These are phyloP conservation scores for Glomus cerebriforme DNA, from an alignment of 192 early-diverging fungal species.

Conservation along the genomic window DNA sequence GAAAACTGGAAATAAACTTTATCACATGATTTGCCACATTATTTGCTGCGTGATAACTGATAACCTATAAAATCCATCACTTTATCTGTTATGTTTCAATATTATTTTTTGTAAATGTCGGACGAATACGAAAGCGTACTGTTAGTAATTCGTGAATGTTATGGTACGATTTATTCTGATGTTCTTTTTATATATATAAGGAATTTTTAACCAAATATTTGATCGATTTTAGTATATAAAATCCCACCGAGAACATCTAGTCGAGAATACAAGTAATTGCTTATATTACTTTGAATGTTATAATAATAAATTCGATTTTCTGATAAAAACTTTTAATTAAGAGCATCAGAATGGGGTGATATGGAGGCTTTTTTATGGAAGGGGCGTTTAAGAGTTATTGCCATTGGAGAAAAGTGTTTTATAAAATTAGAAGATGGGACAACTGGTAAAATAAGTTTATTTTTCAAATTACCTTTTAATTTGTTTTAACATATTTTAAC, in stretches of 20 bases:
- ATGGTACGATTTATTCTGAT: constrained; percentile 43
- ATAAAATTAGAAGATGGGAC: constrained; percentile 74
- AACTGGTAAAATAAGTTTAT: constrained; percentile 38
- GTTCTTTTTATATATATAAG: not conserved
- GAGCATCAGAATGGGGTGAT: constrained; percentile 81
- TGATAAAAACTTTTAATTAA: constrained; percentile 29
- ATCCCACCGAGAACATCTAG: constrained; percentile 72
- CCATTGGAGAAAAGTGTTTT: constrained; percentile 63
- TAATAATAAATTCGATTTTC: not conserved
- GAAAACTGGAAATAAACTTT: too few relatives aligned
- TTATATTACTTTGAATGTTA: not conserved
- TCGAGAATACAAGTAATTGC: constrained; percentile 60
- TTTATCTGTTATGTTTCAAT: too few relatives aligned
- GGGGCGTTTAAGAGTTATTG: constrained; percentile 74
- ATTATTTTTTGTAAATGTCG: not conserved
- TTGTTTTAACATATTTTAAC: not conserved
- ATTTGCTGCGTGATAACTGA: not conserved
- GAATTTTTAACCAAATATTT: not conserved
- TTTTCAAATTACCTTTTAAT: not conserved
- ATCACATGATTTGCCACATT: not conserved
- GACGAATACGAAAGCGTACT: constrained; percentile 79
- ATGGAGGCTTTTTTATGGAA: constrained; percentile 76
- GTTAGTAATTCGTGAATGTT: constrained; percentile 77
- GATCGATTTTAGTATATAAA: constrained; percentile 51
- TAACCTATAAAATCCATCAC: too few relatives aligned